Evolutionary conservation across 2,329 filamentous ascomycete species (phyloP).

Genomic region (Ceratocystis destructans): DNA sequence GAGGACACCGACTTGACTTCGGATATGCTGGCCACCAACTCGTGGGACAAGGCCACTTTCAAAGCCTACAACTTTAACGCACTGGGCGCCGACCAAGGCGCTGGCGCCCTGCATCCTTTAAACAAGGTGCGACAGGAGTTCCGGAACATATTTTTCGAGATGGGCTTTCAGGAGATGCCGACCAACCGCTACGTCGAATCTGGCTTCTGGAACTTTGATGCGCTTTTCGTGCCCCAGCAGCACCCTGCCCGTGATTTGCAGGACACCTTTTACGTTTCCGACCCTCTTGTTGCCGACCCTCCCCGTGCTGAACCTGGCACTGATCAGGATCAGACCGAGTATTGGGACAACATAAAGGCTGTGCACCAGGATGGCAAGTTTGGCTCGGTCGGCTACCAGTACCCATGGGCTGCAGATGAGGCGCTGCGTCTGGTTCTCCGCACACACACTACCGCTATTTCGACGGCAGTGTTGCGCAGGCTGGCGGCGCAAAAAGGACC

Average conservation of each 20-base stretch:
- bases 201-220: conserved; percentile 98
- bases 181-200: conserved; percentile 89
- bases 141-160: conserved; percentile 96
- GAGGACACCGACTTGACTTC: conserved; percentile 91
- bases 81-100: conserved; percentile 46
- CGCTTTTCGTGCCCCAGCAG: conserved; percentile 92
- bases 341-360: conserved; percentile 74
- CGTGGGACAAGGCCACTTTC: conserved; percentile 86
- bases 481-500: conserved; percentile 71
- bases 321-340: conserved; percentile 49
- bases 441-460: conserved; percentile 91
- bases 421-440: conserved; percentile 76
- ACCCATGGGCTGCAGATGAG: conserved; percentile 83
- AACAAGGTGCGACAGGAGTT: conserved; percentile 96
- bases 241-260: conserved; percentile 94
- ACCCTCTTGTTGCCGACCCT: conserved; percentile 62
- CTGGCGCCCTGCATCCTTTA: conserved; percentile 53
- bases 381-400: conserved; percentile 90
- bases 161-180: conserved; percentile 97
- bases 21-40: conserved; percentile 76
- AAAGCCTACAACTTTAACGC: conserved; percentile 68
- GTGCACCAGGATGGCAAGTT: conserved; percentile 88
- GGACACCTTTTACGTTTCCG: conserved; percentile 96
- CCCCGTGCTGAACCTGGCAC: conserved; percentile 43
- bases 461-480: conserved; percentile 79